Base-by-base conservation (phyloP, 306 rosid species). In the Potentilla sterilis region DNA sequence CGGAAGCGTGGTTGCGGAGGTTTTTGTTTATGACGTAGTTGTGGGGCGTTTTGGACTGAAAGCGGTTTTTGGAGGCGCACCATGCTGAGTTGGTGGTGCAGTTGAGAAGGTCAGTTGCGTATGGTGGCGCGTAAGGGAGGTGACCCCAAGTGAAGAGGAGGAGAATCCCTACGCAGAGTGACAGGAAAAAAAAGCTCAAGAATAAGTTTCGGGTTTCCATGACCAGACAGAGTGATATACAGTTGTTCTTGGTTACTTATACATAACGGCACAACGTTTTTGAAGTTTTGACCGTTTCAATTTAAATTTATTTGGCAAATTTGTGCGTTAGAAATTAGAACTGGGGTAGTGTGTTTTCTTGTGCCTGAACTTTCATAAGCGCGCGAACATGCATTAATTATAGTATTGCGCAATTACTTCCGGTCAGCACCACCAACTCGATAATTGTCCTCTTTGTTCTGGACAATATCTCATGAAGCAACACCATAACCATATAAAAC, bases 151-250 rank as follows among this genome's bases (percentile, higher is more conserved):
- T 67, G 70, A 83, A 16, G 67, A 86, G 54, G 1, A 91, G 75
- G 75, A 75, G 78, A 52, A 82, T 40, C 9, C 43, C 78, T 24
- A 69, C 7, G 72, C 75, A 21, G 38, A 87, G 59, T n/a, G 81
- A 74, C 0, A 91, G 84, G 54, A 85, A 79, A 4, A 85, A 49
- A 75, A 86, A 81, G 62, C 84, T 75, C 32, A 84, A n/a, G 24
- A 83, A n/a, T n/a, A n/a, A 48, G 61, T 42, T 83, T 71, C 74
- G 84, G 38, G 82, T 51, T 22, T 88, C 96, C 97, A 91, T 93
- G 76, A 54, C 22, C 21, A n/a, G 21, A 52, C 19, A 54, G 59
- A 54, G 28, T 49, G 5, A 49, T 16, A 49, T 49, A 49, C 14
- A 11, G 14, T 46, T 3, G 49, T 46, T 42, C 11, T 42, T 42